phyloP scores from a whole-genome alignment of 2,329 filamentous ascomycete genomes.

The Botrytis aclada region DNA sequence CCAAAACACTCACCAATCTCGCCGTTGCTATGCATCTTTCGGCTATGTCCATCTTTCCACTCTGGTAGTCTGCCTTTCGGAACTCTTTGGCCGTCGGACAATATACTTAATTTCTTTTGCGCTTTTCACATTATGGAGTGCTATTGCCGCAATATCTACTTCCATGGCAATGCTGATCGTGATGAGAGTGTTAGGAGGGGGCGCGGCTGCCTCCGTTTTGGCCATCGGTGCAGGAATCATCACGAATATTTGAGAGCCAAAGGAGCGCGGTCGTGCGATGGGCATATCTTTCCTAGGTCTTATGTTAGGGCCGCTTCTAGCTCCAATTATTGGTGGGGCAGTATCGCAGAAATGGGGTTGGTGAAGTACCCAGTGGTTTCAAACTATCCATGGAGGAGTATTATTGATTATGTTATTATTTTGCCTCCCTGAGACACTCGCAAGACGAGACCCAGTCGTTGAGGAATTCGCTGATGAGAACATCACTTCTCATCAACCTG shows the following conservation, averaged over 20 bases:
- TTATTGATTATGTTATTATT: slow-evolving; percentile 56
- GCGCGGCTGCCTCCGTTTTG: slow-evolving; percentile 76
- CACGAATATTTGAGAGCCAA: slow-evolving; percentile 73
- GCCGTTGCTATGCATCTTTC: slow-evolving; percentile 80
- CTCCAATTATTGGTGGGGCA: slow-evolving; percentile 73
- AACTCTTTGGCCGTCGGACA: slow-evolving; percentile 67
- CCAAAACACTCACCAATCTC: slow-evolving; percentile 67
- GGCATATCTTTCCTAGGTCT: slow-evolving; percentile 79
- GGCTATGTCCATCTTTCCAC: slow-evolving; percentile 75
- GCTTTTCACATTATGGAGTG: slow-evolving; percentile 68
- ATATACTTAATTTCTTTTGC: slow-evolving; percentile 75
- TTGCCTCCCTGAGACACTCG: slow-evolving; percentile 62
- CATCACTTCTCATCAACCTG: background rate
- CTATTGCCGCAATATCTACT: slow-evolving; percentile 64
- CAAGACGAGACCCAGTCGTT: background rate
- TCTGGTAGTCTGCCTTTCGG: slow-evolving; percentile 83
- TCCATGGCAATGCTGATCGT: slow-evolving; percentile 75
- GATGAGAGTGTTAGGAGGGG: slow-evolving; percentile 71
- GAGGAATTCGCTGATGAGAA: background rate
- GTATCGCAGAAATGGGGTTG: slow-evolving; percentile 68
- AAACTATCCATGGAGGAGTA: slow-evolving; percentile 64
- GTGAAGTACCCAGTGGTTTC: slow-evolving; percentile 76
- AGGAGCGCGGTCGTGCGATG: slow-evolving; percentile 76
- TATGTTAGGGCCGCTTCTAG: slow-evolving; percentile 68
- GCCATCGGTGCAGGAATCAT: slow-evolving; percentile 82